Evolutionary conservation across 2,329 filamentous ascomycete species (phyloP).

Genomic region (Fusarium verticillioides): DNA sequence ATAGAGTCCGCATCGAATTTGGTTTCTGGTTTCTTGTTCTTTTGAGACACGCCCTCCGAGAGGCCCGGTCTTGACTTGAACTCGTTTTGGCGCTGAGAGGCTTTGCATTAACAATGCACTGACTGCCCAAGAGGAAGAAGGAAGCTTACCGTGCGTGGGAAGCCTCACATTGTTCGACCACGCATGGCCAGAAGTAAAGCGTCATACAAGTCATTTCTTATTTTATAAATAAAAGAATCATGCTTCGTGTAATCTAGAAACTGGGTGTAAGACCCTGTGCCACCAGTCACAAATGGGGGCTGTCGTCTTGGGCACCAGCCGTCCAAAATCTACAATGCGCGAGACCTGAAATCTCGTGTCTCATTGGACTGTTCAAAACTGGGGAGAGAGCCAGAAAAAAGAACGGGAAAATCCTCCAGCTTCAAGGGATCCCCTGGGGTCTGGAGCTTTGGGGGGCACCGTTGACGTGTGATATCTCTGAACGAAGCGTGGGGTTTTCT

Average conservation of each 20-base stretch:
- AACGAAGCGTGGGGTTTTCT: constrained; percentile 33
- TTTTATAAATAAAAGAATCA: background rate
- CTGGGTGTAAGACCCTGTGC: background rate
- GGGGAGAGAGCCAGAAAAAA: constrained; percentile 16
- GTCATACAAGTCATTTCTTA: background rate
- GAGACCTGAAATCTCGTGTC: background rate
- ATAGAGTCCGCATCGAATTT: constrained; percentile 29
- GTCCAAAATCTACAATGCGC: constrained; percentile 1
- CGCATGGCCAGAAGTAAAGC: constrained; percentile 2
- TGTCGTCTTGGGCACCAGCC: constrained; percentile 21
- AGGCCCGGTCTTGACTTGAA: background rate
- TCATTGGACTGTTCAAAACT: constrained; percentile 19
- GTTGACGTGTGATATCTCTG: constrained; percentile 40
- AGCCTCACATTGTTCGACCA: constrained; percentile 5
- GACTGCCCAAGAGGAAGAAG: background rate
- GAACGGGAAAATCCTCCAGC: background rate
- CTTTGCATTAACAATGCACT: constrained; percentile 10
- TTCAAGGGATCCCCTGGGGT: background rate
- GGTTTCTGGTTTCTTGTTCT: background rate
- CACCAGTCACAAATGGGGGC: constrained; percentile 9
- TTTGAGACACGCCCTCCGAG: constrained; percentile 13
- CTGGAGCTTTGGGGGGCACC: constrained; percentile 17
- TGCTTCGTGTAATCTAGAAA: background rate
- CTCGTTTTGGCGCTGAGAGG: constrained; percentile 1
- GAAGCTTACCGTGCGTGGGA: constrained; percentile 5